Evolutionary conservation across 805 yeast species (phyloP), one percentile per base, ranked within the genome.

Genomic region (Pichia thaimueangensis): DNA sequence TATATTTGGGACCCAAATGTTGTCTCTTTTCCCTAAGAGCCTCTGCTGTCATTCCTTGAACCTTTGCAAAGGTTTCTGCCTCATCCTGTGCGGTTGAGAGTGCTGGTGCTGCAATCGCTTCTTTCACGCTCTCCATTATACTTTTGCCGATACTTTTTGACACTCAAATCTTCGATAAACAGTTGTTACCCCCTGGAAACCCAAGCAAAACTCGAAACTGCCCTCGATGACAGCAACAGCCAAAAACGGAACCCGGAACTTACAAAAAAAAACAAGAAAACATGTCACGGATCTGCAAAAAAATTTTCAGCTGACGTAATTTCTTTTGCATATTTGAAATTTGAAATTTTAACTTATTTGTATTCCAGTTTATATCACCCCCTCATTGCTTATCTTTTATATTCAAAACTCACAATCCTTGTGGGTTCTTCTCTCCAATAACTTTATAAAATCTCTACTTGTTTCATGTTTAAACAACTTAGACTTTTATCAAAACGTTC

Each of bases 81-180:
- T 79, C 87, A 46, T 80, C 84, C 49, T 86, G 87, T 25, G 74
- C 71, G 0, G 94, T 79, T 1, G 95, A 84, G 5, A 88, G 65
- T 1, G 78, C 78, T 0, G 95, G 93, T 3, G 66, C 71, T 12
- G 52, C 47, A 2, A 43, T 47, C 9, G 56, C 43, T 6, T 30
- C 28, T 21, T 8, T 11, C 5, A 17, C 13, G 4, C 17, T 24
- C 15, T 13, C 19, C 39, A 30, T 33, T 25, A 19, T 25, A n/a
- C n/a, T n/a, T n/a, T n/a, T n/a, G n/a, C n/a, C n/a, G n/a, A n/a
- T n/a, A n/a, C n/a, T n/a, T n/a, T n/a, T n/a, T n/a, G n/a, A n/a
- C n/a, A n/a, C n/a, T n/a, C n/a, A n/a, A n/a, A n/a, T n/a, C n/a
- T n/a, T n/a, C n/a, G n/a, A n/a, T n/a, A n/a, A n/a, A n/a, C n/a